Evolutionary conservation across 164 flowering plant genomes (phyloP).

Genomic region (Buxus sempervirens): DNA sequence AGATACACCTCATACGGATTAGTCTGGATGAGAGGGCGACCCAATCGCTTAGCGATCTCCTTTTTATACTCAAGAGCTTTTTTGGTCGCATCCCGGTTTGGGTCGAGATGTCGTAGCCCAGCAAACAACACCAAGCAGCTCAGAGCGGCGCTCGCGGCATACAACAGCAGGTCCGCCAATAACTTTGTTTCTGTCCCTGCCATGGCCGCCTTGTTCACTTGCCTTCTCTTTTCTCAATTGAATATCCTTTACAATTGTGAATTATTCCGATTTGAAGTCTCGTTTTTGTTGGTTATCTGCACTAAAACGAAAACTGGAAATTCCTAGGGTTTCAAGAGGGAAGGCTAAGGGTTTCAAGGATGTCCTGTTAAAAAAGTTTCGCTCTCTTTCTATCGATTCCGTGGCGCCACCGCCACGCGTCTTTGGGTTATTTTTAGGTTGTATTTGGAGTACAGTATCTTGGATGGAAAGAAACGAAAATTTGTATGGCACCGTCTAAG

Average conservation of each 20-base stretch:
- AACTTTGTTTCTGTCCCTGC: slow-evolving; percentile 33
- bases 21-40: slow-evolving; percentile 83
- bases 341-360: no score
- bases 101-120: slow-evolving; percentile 84
- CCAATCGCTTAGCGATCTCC: slow-evolving; percentile 81
- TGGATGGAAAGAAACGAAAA: no score
- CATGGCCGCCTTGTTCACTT: background rate
- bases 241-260: background rate
- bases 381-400: no score
- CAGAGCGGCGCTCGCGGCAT: slow-evolving; percentile 89
- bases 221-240: background rate
- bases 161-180: slow-evolving; percentile 61
- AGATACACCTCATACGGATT: slow-evolving; percentile 72
- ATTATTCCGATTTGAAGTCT: no score
- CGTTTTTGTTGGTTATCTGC: no score
- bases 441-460: no score
- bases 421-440: no score
- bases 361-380: no score
- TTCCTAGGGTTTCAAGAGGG: no score
- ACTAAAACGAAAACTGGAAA: no score
- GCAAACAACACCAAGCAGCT: slow-evolving; percentile 74
- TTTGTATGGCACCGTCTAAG: no score
- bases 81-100: slow-evolving; percentile 80
- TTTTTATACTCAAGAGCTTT: slow-evolving; percentile 83
- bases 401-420: no score